Conservation (phyloP, 73 alveolate species). For the Tetrahymena borealis region DNA sequence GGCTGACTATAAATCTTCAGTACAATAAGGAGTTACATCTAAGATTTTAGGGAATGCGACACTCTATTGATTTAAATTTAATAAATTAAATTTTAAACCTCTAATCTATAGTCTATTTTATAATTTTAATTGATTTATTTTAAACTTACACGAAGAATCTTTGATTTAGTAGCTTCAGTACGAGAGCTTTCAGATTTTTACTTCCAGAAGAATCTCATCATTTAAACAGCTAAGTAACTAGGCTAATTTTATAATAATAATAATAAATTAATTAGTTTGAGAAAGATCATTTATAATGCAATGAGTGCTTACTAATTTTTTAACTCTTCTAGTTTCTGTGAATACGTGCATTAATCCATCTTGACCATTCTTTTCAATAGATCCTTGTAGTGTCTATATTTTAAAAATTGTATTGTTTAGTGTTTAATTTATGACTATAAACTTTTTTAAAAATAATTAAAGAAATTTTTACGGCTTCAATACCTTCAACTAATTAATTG, state of each 20-base stretch:
- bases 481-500: slow-evolving; percentile 90
- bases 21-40: slow-evolving; percentile 88
- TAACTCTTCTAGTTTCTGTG: slow-evolving; percentile 74
- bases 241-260: slow-evolving; percentile 49
- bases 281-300: slow-evolving; percentile 63
- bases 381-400: slow-evolving; percentile 34
- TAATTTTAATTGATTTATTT: too few species aligned
- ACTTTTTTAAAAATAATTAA: not conserved
- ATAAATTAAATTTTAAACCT: too few species aligned
- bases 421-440: not conserved
- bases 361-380: slow-evolving; percentile 80
- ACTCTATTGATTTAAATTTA: slow-evolving; percentile 9
- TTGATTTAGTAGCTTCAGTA: slow-evolving; percentile 92
- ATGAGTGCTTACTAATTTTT: slow-evolving; percentile 54
- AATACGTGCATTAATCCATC: slow-evolving; percentile 69
- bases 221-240: slow-evolving; percentile 71
- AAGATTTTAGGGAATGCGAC: slow-evolving; percentile 93
- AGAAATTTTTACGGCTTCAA: slow-evolving; percentile 40
- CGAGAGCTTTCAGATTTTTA: slow-evolving; percentile 80
- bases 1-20: slow-evolving; percentile 79
- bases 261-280: slow-evolving; percentile 57
- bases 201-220: slow-evolving; percentile 96
- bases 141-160: slow-evolving; percentile 60
- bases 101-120: too few species aligned
- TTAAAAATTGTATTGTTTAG: not conserved